A percentile compares a stretch with the other conserved stretches of the same genome.
phyloP scores from a whole-genome alignment of 306 rosid species.

The Datisca glomerata region DNA sequence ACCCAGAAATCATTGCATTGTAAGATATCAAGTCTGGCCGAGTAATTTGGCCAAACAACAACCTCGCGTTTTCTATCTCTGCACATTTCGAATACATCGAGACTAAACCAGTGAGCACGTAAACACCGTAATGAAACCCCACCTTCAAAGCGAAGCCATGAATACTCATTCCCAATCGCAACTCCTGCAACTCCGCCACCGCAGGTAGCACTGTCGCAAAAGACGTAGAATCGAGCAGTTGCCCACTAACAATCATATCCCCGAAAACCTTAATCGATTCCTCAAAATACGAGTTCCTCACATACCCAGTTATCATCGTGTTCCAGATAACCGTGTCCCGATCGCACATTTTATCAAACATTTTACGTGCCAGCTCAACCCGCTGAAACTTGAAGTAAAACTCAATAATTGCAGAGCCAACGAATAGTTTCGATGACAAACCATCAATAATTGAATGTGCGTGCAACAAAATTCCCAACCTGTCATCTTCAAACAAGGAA shows the following conservation, averaged over 20 bases:
- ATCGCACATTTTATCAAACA: conserved; percentile 61
- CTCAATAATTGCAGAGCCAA: conserved; percentile 60
- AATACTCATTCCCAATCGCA: conserved; percentile 46
- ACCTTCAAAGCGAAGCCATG: conserved; percentile 60
- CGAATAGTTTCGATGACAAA: conserved; percentile 34
- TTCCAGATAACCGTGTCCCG: conserved; percentile 72
- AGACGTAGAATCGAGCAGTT: conserved; percentile 44
- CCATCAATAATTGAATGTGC: conserved; percentile 65
- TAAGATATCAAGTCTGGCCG: conserved; percentile 60
- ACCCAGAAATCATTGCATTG: conserved; percentile 90
- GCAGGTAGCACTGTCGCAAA: conserved; percentile 67
- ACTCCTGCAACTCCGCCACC: conserved; percentile 58
- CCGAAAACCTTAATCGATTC: conserved; percentile 33
- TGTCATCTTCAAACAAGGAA: conserved; percentile 24
- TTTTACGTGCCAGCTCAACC: conserved; percentile 49
- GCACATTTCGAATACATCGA: conserved; percentile 75
- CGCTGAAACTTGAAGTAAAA: conserved; percentile 45
- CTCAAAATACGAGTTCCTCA: conserved; percentile 38
- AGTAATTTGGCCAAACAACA: conserved; percentile 43
- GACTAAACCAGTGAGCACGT: conserved; percentile 68
- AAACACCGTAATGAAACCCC: conserved; percentile 45
- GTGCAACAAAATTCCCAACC: conserved; percentile 39
- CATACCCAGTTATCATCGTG: conserved; percentile 66
- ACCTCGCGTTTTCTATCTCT: conserved; percentile 35
- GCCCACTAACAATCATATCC: conserved; percentile 42